Base-by-base conservation (phyloP, 2,329 filamentous ascomycete genomes). In the Graphilbum sp. region DNA sequence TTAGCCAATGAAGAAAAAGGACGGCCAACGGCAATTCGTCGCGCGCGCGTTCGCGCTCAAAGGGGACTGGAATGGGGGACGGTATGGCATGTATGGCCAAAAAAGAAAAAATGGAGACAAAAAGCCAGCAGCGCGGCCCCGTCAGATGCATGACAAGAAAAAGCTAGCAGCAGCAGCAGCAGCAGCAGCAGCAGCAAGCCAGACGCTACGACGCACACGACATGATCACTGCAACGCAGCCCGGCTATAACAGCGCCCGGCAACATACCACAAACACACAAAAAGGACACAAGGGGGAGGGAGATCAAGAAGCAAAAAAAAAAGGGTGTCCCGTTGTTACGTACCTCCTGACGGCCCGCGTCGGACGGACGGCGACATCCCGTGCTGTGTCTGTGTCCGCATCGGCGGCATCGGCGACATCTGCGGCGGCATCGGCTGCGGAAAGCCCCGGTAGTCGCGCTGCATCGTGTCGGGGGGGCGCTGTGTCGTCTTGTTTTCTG, bases 371-470 rank as follows among this genome's bases (percentile, higher is more conserved):
- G 59, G 52, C 15, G 37, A 32, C 19, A 37, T 32, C 15, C 44
- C 42, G 37, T 44, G 44, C 55, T 68, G 66, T 46, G 64, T 59
- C 46, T 66, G 57, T 50, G 65, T 65, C 45, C 64, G 58, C 47
- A 59, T 56, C 53, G 65, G 66, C 47, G 67, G 64, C 51, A n/a
- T n/a, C n/a, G 68, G 66, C 46, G 64, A 59, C 45, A 62, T 59
- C 46, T 66, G 57, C 50, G 65, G 66, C 45, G 64, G 58, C 47
- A 59, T 56, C 53, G 65, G 66, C 47, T 67, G 64, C 51, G 61
- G 58, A 53, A 65, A 69, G 39, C 56, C 54, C 45, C 67, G 66
- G 51, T 66, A 71, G 46, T 67, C 63, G 41, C 58, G 56, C 56
- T 71, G 67, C 67, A 72, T 71, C 48, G 50, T 61, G 50, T 37